phyloP scores from a whole-genome alignment of 1,139 yeast species.

The Nakaseomyces uthaithaninus region DNA sequence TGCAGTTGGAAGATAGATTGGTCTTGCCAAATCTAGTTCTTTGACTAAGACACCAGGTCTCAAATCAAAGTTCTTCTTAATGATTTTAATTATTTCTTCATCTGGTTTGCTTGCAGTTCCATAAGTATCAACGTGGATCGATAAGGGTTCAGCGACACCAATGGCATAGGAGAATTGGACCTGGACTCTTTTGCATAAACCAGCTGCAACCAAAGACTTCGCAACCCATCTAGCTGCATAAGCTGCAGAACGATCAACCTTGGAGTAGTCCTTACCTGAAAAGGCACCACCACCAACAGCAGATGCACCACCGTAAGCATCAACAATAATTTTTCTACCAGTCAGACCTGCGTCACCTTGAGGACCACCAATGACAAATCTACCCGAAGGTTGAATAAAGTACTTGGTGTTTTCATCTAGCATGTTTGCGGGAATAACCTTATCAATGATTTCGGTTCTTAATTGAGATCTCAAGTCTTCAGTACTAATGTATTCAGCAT shows the following conservation, averaged over 20 bases:
- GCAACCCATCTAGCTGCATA: conserved; percentile 99
- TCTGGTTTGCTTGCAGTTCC: conserved; percentile 91
- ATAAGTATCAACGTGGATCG: conserved; percentile 93
- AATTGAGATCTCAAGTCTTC: conserved; percentile 81
- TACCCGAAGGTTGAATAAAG: conserved; percentile 99
- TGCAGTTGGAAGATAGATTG: conserved; percentile 98
- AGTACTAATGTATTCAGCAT: conserved; percentile 90
- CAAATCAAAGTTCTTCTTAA: conserved; percentile 90
- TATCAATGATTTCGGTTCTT: conserved; percentile 70
- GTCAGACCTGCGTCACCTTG: conserved; percentile 99
- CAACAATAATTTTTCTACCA: conserved; percentile 99
- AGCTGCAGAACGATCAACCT: conserved; percentile 99
- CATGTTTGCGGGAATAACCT: conserved; percentile 84
- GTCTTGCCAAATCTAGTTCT: conserved; percentile 95
- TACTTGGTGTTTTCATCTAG: conserved; percentile 91
- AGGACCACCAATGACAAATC: conserved; percentile 99
- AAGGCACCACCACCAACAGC: conserved; percentile 99
- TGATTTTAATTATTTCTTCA: conserved; percentile 81
- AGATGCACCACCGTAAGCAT: conserved; percentile 99
- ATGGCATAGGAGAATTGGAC: conserved; percentile 99
- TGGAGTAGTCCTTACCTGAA: conserved; percentile 99
- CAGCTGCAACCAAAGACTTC: conserved; percentile 90
- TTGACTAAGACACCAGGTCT: conserved; percentile 99
- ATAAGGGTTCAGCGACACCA: conserved; percentile 99
- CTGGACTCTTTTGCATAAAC: conserved; percentile 92